These are phyloP conservation scores for Furcasterigmium sp. DNA, from an alignment of 2,329 filamentous ascomycete species.

Conservation along the genomic window DNA sequence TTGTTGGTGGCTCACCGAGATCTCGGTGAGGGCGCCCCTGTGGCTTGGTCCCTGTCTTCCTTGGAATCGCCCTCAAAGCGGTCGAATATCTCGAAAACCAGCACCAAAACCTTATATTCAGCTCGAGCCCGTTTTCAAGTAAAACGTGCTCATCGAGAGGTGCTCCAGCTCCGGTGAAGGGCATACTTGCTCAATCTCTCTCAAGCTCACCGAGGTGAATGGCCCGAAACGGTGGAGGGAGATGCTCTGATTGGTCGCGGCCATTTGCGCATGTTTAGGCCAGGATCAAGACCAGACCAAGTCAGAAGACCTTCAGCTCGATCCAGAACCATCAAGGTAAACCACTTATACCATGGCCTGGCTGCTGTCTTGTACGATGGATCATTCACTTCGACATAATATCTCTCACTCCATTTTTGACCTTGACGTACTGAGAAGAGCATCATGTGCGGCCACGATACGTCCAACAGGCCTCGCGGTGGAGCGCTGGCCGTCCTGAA, in stretches of 20 bases:
- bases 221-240: neutral
- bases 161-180: neutral
- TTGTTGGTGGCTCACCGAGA: neutral
- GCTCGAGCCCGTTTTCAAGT: neutral
- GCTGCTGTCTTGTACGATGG: neutral
- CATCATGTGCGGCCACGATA: conserved; percentile 41
- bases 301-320: neutral
- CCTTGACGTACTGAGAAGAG: no score
- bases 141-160: neutral
- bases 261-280: neutral
- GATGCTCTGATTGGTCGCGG: neutral
- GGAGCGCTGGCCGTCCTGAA: conserved; percentile 41
- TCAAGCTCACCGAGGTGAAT: neutral
- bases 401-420: neutral
- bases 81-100: no score
- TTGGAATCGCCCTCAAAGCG: no score
- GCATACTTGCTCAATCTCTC: conserved; percentile 1
- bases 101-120: neutral
- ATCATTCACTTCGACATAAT: neutral
- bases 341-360: neutral
- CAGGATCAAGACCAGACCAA: neutral
- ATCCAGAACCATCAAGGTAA: neutral
- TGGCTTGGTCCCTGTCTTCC: no score
- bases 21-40: no score
- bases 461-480: conserved; percentile 32